A percentile compares a stretch with the other conserved stretches of the same genome.
Conservation (phyloP, 306 rosid species). For the Trifolium dubium region DNA sequence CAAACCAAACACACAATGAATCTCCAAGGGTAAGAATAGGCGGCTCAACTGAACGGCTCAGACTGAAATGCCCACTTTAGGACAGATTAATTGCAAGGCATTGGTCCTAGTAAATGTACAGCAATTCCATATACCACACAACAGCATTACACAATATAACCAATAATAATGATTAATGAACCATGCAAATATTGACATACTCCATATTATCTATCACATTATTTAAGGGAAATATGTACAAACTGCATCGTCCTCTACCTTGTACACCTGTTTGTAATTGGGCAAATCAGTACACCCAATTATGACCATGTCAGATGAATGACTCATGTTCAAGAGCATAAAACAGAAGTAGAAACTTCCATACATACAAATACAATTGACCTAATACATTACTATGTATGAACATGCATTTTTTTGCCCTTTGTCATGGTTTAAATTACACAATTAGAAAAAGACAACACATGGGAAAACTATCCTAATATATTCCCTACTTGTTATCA, state of each 20-base stretch:
- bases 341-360: conserved; percentile 45
- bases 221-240: conserved; percentile 44
- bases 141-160: background rate
- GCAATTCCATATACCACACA: background rate
- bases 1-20: no score
- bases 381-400: conserved; percentile 64
- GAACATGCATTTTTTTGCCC: conserved; percentile 56
- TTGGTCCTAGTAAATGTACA: conserved; percentile 7
- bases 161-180: conserved; percentile 10
- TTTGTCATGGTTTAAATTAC: conserved; percentile 58
- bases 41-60: no score
- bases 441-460: conserved; percentile 61
- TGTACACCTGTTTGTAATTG: conserved; percentile 41
- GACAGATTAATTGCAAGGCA: no score
- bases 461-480: conserved; percentile 60
- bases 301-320: conserved; percentile 49
- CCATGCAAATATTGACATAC: conserved; percentile 33
- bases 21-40: no score
- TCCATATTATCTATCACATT: conserved; percentile 39
- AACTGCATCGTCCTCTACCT: conserved; percentile 36
- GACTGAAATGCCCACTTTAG: no score
- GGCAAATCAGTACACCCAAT: conserved; percentile 41
- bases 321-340: conserved; percentile 41
- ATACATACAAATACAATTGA: conserved; percentile 44
- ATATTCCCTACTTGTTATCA: conserved; percentile 66